A percentile compares a stretch with the other conserved stretches of the same genome.
Evolutionary conservation across 768 basidiomycete species (phyloP).

Genomic region (Gautieria morchelliformis): DNA sequence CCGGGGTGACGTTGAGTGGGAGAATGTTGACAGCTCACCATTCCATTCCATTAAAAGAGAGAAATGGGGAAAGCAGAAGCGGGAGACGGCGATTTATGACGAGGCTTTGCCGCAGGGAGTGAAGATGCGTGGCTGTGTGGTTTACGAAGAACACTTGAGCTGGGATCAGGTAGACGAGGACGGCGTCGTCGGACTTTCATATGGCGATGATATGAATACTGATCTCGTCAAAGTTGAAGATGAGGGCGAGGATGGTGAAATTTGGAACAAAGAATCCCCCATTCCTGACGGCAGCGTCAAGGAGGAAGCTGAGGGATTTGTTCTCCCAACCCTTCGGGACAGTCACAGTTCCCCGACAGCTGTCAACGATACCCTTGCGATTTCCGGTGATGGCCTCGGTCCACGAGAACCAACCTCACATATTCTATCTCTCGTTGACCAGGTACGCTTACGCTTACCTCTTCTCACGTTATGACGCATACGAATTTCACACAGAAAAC

Average conservation of each 20-base stretch:
- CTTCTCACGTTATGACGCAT: background rate
- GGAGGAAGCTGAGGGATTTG: background rate
- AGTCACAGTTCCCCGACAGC: background rate
- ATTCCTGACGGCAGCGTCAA: background rate
- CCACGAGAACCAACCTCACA: slow-evolving; percentile 48
- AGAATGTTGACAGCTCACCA: slow-evolving; percentile 11
- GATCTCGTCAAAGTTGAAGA: background rate
- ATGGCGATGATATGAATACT: background rate
- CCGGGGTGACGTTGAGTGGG: slow-evolving; percentile 53
- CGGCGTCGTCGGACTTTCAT: background rate
- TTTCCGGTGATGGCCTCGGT: background rate
- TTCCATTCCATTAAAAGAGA: background rate
- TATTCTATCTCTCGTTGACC: slow-evolving; percentile 52
- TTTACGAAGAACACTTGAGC: background rate
- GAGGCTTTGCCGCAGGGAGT: background rate
- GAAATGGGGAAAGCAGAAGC: background rate
- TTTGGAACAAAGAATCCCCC: background rate
- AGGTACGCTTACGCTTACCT: slow-evolving; percentile 43
- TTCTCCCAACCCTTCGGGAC: background rate
- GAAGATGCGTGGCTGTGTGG: background rate
- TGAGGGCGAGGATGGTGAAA: background rate
- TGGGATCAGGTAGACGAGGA: slow-evolving; percentile 4
- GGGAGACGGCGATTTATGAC: background rate
- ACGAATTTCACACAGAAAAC: slow-evolving; percentile 37
- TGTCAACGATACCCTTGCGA: background rate